A percentile compares a stretch with the other conserved stretches of the same genome.
These are phyloP conservation scores for Nicotiana attenuata DNA, from an alignment of 257 asterid genomes.

Conservation along the genomic window DNA sequence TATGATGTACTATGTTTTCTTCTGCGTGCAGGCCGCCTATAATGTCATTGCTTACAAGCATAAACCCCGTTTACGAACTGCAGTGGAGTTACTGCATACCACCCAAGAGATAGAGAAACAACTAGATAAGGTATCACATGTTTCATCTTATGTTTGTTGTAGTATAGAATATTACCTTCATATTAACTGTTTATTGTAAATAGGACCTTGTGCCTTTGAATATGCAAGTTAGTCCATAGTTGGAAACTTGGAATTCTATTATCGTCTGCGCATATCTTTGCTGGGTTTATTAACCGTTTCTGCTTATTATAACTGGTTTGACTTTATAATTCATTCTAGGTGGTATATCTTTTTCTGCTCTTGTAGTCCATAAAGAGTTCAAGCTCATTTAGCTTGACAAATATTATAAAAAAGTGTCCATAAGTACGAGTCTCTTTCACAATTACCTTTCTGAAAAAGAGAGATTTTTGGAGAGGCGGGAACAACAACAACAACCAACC, in stretches of 20 bases:
- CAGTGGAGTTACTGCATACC: conserved; percentile 70
- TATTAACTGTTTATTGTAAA: neutral
- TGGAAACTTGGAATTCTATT: neutral
- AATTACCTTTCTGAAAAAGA: neutral
- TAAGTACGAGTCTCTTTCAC: neutral
- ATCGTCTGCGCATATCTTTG: neutral
- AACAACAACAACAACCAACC: neutral
- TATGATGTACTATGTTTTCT: neutral
- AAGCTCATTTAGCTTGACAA: neutral
- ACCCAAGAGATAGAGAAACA: conserved; percentile 66
- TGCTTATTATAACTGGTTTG: neutral
- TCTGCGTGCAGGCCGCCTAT: conserved; percentile 46
- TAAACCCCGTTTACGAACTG: conserved; percentile 86
- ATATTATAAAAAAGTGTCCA: neutral
- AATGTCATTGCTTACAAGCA: conserved; percentile 67
- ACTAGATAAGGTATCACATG: conserved; percentile 53
- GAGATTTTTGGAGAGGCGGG: neutral
- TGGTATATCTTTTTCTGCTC: neutral
- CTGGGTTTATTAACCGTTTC: neutral
- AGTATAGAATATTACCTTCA: neutral
- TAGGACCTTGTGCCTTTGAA: neutral
- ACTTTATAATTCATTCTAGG: neutral
- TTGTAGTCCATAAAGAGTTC: neutral
- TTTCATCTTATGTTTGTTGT: neutral
- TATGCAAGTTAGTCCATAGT: neutral